Percentiles rank a stretch among this genome's conserved stretches.
Evolutionary conservation across 2,329 filamentous ascomycete genomes (phyloP).

Genomic region (Cytospora paraplurivora): DNA sequence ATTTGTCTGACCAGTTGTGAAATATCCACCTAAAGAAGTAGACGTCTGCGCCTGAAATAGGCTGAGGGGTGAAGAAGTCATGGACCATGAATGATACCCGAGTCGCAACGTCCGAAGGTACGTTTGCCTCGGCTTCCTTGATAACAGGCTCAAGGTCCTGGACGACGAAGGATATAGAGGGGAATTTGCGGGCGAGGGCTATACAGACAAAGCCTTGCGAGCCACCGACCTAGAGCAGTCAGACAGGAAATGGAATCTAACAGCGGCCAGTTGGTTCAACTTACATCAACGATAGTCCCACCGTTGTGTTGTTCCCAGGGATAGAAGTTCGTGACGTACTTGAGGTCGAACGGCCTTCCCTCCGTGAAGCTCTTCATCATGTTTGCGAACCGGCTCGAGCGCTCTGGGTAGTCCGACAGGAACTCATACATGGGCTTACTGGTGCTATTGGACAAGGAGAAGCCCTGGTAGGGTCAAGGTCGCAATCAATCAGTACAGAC

Average conservation of each 20-base stretch:
- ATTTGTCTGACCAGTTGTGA: slow-evolving; percentile 15
- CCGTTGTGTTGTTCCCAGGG: slow-evolving; percentile 27
- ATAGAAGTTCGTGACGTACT: slow-evolving; percentile 29
- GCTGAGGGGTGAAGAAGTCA: slow-evolving; percentile 18
- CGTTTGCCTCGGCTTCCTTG: neutral
- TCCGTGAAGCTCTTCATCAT: slow-evolving; percentile 31
- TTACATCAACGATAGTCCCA: neutral
- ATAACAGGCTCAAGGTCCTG: slow-evolving; percentile 36
- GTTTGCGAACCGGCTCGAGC: slow-evolving; percentile 31
- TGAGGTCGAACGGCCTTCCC: slow-evolving; percentile 29
- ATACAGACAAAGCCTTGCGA: slow-evolving; percentile 27
- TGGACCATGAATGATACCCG: neutral
- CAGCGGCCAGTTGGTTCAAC: neutral
- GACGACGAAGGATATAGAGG: slow-evolving; percentile 30
- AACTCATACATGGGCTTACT: slow-evolving; percentile 30
- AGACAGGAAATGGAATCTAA: neutral
- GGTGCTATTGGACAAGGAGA: slow-evolving; percentile 30
- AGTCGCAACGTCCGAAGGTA: neutral
- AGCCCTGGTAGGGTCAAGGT: slow-evolving; percentile 26
- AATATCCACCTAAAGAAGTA: slow-evolving; percentile 17
- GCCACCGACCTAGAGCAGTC: slow-evolving; percentile 28
- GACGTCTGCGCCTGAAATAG: slow-evolving; percentile 8
- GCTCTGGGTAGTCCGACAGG: slow-evolving; percentile 30
- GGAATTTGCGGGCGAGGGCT: slow-evolving; percentile 24
- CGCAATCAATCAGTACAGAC: no score